Evolutionary conservation across 2,329 filamentous ascomycete species (phyloP).

Genomic region (Curvularia sp.): DNA sequence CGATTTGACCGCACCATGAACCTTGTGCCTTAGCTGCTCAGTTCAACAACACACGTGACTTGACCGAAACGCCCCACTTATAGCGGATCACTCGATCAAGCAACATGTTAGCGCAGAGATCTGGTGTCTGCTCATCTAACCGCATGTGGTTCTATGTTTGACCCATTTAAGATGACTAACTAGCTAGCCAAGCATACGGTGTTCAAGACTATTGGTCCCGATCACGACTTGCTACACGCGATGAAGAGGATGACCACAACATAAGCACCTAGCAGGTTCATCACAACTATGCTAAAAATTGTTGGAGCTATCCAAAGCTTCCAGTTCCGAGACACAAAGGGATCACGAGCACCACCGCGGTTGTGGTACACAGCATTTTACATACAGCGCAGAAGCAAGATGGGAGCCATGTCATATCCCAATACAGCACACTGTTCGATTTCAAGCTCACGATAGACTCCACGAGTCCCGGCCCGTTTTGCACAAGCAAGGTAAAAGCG

Average conservation of each 20-base stretch:
- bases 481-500: not conserved
- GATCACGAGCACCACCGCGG: not conserved
- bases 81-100: not conserved
- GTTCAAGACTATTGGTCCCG: not conserved
- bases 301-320: not conserved
- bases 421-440: not conserved
- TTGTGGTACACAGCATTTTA: not conserved
- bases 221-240: not conserved
- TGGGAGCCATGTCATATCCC: not conserved
- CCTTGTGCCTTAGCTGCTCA: constrained; percentile 1
- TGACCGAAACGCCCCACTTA: not conserved
- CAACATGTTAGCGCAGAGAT: not conserved
- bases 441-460: no score
- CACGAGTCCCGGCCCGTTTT: not conserved
- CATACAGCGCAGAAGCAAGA: not conserved
- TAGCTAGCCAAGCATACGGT: not conserved
- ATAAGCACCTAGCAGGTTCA: not conserved
- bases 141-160: not conserved
- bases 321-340: not conserved
- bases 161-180: constrained; percentile 1
- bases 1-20: constrained; percentile 1
- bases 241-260: not conserved
- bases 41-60: not conserved
- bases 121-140: not conserved
- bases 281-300: not conserved